These are phyloP conservation scores for Lotmaria passim DNA, from an alignment of 208 protist genomes.

Conservation along the genomic window DNA sequence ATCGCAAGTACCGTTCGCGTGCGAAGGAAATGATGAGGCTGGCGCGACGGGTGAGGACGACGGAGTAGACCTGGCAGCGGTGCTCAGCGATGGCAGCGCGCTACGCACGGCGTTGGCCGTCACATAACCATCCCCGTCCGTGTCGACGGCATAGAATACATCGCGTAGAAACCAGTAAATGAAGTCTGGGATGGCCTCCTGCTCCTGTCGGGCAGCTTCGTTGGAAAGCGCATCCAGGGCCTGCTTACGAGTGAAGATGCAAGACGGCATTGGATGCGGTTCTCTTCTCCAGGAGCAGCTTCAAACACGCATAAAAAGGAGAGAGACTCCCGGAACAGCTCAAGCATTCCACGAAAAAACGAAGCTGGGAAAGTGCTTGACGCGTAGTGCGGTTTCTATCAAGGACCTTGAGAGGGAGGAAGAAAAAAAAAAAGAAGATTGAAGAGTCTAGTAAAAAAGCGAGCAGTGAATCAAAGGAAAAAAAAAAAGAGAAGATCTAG, in stretches of 20 bases:
- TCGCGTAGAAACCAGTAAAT: slow-evolving; percentile 39
- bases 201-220: slow-evolving; percentile 29
- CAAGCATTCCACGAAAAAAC: too few relatives aligned
- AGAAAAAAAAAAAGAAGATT: too few relatives aligned
- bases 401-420: too few relatives aligned
- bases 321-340: too few relatives aligned
- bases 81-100: slow-evolving; percentile 16
- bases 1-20: neutral
- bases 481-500: too few relatives aligned
- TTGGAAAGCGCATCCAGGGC: slow-evolving; percentile 25
- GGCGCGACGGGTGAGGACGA: neutral
- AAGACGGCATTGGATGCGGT: slow-evolving; percentile 29
- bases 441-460: too few relatives aligned
- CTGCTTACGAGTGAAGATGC: slow-evolving; percentile 26
- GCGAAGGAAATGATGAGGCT: neutral
- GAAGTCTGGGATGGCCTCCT: slow-evolving; percentile 34
- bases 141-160: slow-evolving; percentile 36
- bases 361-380: too few relatives aligned
- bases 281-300: too few relatives aligned
- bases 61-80: neutral
- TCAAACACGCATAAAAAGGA: slow-evolving; percentile 9
- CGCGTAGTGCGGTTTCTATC: too few relatives aligned
- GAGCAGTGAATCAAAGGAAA: too few relatives aligned
- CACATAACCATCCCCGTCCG: slow-evolving; percentile 32
- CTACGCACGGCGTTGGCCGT: slow-evolving; percentile 13